Evolutionary conservation across 768 basidiomycete species (phyloP).

Genomic region (Rhodotorula toruloides): DNA sequence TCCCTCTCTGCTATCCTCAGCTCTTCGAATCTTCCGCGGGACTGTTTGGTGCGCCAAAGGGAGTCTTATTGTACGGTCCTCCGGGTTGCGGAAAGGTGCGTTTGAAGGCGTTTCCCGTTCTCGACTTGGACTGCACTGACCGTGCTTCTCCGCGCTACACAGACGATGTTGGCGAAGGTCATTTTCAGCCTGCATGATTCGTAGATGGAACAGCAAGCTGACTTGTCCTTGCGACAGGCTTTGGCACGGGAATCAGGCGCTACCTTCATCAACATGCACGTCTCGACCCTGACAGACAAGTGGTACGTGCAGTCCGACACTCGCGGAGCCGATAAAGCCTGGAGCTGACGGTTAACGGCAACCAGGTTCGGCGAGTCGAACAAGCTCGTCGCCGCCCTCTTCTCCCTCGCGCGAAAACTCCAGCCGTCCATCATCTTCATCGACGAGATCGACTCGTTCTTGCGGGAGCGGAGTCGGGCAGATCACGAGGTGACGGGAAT

Average conservation of each 20-base stretch:
- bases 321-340: too few species aligned
- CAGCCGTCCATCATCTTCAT: conserved; percentile 98
- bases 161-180: conserved; percentile 88
- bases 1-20: conserved; percentile 82
- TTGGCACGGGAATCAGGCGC: conserved; percentile 95
- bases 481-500: conserved; percentile 98
- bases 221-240: conserved; percentile 48
- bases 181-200: neutral
- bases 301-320: conserved; percentile 15
- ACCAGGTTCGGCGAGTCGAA: conserved; percentile 87
- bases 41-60: conserved; percentile 85
- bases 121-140: too few species aligned
- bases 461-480: conserved; percentile 75
- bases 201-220: neutral
- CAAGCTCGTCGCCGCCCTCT: conserved; percentile 89
- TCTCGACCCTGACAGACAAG: conserved; percentile 68
- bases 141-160: neutral
- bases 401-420: conserved; percentile 85
- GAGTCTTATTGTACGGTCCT: conserved; percentile 89
- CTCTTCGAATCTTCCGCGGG: conserved; percentile 74
- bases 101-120: neutral
- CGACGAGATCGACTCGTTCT: conserved; percentile 94
- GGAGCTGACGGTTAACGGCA: too few species aligned
- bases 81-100: conserved; percentile 83
- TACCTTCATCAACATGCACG: conserved; percentile 85